These are phyloP conservation scores for Coniochaeta sp. DNA, from an alignment of 2,329 filamentous ascomycete species.

Conservation along the genomic window DNA sequence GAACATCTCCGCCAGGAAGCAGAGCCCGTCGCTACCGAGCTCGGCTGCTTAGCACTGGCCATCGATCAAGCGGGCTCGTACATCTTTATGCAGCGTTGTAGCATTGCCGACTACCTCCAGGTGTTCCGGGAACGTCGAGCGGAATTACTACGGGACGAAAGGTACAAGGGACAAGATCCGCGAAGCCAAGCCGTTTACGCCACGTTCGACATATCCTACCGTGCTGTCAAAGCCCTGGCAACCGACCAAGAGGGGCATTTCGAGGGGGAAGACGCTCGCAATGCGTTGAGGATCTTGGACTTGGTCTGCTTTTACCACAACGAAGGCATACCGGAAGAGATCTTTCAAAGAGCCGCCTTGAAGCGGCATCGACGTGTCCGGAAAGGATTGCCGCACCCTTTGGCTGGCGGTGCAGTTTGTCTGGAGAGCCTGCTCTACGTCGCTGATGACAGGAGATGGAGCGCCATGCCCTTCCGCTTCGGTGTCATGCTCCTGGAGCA, in stretches of 20 bases:
- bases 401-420: neutral
- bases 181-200: conserved; percentile 15
- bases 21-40: conserved; percentile 9
- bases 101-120: conserved; percentile 11
- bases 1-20: conserved; percentile 5
- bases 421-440: neutral
- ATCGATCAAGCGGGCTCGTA: conserved; percentile 19
- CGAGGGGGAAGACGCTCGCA: conserved; percentile 8
- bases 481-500: neutral
- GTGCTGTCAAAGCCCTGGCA: conserved; percentile 9
- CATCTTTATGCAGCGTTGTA: conserved; percentile 7
- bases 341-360: conserved; percentile 11
- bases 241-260: neutral
- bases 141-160: conserved; percentile 8
- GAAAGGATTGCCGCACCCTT: neutral
- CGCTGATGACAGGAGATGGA: neutral
- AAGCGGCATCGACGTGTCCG: neutral
- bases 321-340: conserved; percentile 10
- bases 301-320: conserved; percentile 22
- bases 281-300: conserved; percentile 17
- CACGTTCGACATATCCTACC: conserved; percentile 18
- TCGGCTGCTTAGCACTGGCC: conserved; percentile 20
- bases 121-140: conserved; percentile 8
- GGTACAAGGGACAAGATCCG: conserved; percentile 8
- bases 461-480: neutral